Conservation (phyloP, 768 basidiomycete species). For the Collybia sordida region DNA sequence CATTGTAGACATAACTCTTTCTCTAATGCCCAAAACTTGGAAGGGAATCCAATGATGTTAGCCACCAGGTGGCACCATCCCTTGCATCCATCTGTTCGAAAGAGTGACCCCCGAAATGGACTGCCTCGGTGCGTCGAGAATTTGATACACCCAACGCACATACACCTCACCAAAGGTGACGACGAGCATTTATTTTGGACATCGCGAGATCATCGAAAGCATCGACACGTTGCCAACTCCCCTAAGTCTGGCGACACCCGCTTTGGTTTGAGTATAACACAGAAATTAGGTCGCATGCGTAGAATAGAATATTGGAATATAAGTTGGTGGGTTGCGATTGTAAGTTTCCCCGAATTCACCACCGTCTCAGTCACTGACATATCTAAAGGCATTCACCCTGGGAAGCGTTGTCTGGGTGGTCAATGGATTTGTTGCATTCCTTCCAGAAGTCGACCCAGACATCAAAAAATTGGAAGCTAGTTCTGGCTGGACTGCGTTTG, state of each 20-base stretch:
- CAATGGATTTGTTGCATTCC: conserved; percentile 55
- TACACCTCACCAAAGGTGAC: conserved; percentile 17
- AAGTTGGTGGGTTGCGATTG: conserved; percentile 43
- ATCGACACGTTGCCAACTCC: conserved; percentile 25
- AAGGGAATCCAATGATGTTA: too few species aligned
- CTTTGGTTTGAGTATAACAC: conserved; percentile 12
- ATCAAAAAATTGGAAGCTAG: conserved; percentile 28
- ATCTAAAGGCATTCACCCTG: conserved; percentile 32
- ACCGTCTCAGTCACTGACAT: neutral
- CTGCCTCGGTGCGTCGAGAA: conserved; percentile 20
- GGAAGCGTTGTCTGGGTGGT: conserved; percentile 53
- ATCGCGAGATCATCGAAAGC: conserved; percentile 39
- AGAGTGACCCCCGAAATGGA: conserved; percentile 23
- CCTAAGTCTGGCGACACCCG: conserved; percentile 19
- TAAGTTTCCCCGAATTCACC: conserved; percentile 12
- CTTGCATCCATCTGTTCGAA: conserved; percentile 27
- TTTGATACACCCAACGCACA: conserved; percentile 37
- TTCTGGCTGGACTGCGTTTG: conserved; percentile 48
- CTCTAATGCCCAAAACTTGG: too few species aligned
- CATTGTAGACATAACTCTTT: too few species aligned
- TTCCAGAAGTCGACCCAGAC: conserved; percentile 38
- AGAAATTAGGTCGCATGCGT: conserved; percentile 26
- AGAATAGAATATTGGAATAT: conserved; percentile 42
- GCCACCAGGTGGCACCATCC: conserved; percentile 24
- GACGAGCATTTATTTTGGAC: conserved; percentile 29